Percentiles rank a stretch among this genome's conserved stretches.
Evolutionary conservation across 192 early-diverging fungal genomes (phyloP).

Genomic region (Physocladia obscura): DNA sequence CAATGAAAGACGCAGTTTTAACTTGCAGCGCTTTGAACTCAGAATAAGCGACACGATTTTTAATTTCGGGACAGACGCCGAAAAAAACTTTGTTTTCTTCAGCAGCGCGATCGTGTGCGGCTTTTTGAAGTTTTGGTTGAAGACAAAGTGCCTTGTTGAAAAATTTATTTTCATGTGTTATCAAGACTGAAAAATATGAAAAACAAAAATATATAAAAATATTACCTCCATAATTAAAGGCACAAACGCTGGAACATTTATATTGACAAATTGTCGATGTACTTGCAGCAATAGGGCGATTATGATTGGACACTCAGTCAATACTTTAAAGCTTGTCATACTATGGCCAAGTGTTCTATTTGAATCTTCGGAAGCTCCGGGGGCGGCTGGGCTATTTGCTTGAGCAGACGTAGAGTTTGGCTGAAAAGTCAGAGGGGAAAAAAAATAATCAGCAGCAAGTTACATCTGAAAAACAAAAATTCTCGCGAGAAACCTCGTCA

Average conservation of each 20-base stretch:
- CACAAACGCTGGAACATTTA: conserved; percentile 82
- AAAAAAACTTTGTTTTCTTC: conserved; percentile 66
- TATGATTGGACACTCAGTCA: conserved; percentile 98
- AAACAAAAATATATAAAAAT: neutral
- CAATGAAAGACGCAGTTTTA: conserved; percentile 97
- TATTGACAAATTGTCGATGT: conserved; percentile 72
- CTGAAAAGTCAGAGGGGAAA: neutral
- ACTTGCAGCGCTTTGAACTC: conserved; percentile 96
- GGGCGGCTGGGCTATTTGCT: neutral
- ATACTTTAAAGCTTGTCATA: conserved; percentile 91
- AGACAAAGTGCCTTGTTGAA: conserved; percentile 45
- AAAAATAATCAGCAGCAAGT: neutral
- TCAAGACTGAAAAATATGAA: neutral
- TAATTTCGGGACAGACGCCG: conserved; percentile 74
- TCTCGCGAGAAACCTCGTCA: conserved; percentile 50
- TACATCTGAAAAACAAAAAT: neutral
- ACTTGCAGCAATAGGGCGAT: conserved; percentile 93
- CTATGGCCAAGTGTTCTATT: conserved; percentile 70
- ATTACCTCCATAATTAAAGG: conserved; percentile 80
- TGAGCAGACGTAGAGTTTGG: neutral
- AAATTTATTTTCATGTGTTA: neutral
- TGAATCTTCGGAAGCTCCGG: conserved; percentile 42
- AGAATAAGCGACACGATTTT: conserved; percentile 67
- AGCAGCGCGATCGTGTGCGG: conserved; percentile 52
- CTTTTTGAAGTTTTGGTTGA: conserved; percentile 44